These are phyloP conservation scores for Diaporthe batatas DNA, from an alignment of 2,329 filamentous ascomycete genomes.

Conservation along the genomic window DNA sequence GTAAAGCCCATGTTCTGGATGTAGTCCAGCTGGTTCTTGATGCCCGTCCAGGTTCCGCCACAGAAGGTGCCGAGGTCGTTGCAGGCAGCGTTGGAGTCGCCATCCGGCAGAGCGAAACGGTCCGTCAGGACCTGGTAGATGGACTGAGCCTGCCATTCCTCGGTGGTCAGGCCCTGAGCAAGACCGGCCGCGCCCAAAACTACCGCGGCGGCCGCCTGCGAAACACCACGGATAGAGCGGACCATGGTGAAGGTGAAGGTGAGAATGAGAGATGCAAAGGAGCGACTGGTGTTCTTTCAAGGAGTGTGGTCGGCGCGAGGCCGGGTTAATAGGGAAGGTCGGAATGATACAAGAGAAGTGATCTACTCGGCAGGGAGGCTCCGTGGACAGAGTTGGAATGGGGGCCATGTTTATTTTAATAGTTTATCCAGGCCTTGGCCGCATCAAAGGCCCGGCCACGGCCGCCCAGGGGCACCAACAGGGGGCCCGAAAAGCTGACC, in stretches of 20 bases:
- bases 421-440: slow-evolving; percentile 8
- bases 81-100: slow-evolving; percentile 20
- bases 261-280: slow-evolving; percentile 11
- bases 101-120: slow-evolving; percentile 23
- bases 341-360: neutral
- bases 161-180: slow-evolving; percentile 17
- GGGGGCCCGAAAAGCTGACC: slow-evolving; percentile 1
- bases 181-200: slow-evolving; percentile 8
- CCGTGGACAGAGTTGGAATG: neutral
- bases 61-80: slow-evolving; percentile 28
- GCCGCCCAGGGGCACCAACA: neutral
- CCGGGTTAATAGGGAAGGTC: slow-evolving; percentile 1
- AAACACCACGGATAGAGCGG: slow-evolving; percentile 12
- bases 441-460: neutral
- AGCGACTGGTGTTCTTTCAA: slow-evolving; percentile 12
- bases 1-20: slow-evolving; percentile 27
- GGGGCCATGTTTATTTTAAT: slow-evolving; percentile 19
- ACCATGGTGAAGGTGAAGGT: slow-evolving; percentile 6
- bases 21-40: slow-evolving; percentile 34
- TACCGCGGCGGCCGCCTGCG: slow-evolving; percentile 1
- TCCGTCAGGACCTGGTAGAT: slow-evolving; percentile 36
- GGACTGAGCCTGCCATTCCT: slow-evolving; percentile 31
- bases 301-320: slow-evolving; percentile 25
- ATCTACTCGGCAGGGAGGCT: slow-evolving; percentile 22
- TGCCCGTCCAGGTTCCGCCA: slow-evolving; percentile 32